phyloP scores from a whole-genome alignment of 768 basidiomycete genomes.

The Podaxis mareebaensis region DNA sequence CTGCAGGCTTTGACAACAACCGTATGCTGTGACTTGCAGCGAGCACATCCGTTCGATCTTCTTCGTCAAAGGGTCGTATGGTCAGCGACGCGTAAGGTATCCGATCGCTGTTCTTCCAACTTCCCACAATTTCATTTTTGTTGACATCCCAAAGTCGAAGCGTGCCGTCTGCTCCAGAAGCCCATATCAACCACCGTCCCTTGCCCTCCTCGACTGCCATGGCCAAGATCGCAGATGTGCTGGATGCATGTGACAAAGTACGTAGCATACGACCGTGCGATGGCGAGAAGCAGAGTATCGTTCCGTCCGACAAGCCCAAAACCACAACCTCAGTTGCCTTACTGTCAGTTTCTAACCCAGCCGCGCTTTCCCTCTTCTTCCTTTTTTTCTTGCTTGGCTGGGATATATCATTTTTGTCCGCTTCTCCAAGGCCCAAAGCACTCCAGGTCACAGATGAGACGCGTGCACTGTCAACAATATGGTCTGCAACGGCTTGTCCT shows the following conservation, averaged over 20 bases:
- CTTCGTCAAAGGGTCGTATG: slow-evolving; percentile 38
- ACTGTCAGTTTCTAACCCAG: slow-evolving; percentile 25
- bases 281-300: slow-evolving; percentile 62
- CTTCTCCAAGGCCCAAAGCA: slow-evolving; percentile 30
- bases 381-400: slow-evolving; percentile 56
- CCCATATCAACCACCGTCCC: slow-evolving; percentile 45
- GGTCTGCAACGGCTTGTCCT: slow-evolving; percentile 57
- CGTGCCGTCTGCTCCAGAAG: slow-evolving; percentile 57
- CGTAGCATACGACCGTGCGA: slow-evolving; percentile 55
- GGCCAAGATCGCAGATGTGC: slow-evolving; percentile 53
- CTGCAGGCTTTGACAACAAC: slow-evolving; percentile 41
- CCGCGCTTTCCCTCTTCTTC: slow-evolving; percentile 42
- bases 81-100: slow-evolving; percentile 58
- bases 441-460: slow-evolving; percentile 59
- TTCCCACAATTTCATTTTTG: slow-evolving; percentile 47
- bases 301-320: slow-evolving; percentile 62
- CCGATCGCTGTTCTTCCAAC: slow-evolving; percentile 58
- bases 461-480: slow-evolving; percentile 54
- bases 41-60: slow-evolving; percentile 47
- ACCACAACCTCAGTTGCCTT: slow-evolving; percentile 45
- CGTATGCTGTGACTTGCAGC: slow-evolving; percentile 62
- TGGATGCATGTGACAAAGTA: slow-evolving; percentile 56
- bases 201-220: slow-evolving; percentile 35
- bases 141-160: slow-evolving; percentile 60
- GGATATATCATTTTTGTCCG: slow-evolving; percentile 22